Conservation (phyloP, 768 basidiomycete species). For the Krasilnikovozyma curviuscula region DNA sequence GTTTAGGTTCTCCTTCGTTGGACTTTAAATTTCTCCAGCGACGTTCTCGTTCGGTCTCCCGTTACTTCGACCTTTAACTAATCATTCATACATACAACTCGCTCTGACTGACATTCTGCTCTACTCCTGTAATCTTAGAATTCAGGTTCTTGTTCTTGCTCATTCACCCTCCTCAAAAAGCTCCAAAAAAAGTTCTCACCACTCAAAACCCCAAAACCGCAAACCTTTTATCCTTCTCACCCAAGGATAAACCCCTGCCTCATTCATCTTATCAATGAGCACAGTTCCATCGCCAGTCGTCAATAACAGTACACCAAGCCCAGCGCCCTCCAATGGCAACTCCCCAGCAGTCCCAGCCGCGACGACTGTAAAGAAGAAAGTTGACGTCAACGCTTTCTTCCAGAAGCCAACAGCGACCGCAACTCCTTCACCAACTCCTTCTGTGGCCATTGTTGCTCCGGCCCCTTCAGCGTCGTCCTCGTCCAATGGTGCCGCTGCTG, state of each 20-base stretch:
- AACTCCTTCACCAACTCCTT: constrained; percentile 1
- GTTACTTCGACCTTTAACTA: too few relatives aligned
- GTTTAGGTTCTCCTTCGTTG: too few relatives aligned
- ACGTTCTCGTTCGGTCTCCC: too few relatives aligned
- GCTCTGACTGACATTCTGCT: too few relatives aligned
- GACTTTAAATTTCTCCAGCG: too few relatives aligned
- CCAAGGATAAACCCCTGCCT: neutral
- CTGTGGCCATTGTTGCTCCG: neutral
- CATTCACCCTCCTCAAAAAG: neutral
- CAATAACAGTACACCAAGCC: too few relatives aligned
- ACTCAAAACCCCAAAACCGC: constrained; percentile 5
- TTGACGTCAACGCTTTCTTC: constrained; percentile 32
- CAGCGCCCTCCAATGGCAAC: constrained; percentile 13
- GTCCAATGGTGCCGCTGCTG: neutral
- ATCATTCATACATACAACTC: too few relatives aligned
- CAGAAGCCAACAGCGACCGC: too few relatives aligned
- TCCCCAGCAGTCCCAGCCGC: constrained; percentile 11
- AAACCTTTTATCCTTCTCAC: neutral
- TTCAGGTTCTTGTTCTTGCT: neutral
- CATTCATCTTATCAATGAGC: neutral
- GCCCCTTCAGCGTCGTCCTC: neutral
- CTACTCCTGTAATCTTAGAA: too few relatives aligned
- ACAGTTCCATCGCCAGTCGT: neutral
- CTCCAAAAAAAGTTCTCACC: constrained; percentile 13
- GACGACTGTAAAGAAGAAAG: constrained; percentile 25